Conservation (phyloP, 768 basidiomycete genomes). For the Tylopilus sp. region DNA sequence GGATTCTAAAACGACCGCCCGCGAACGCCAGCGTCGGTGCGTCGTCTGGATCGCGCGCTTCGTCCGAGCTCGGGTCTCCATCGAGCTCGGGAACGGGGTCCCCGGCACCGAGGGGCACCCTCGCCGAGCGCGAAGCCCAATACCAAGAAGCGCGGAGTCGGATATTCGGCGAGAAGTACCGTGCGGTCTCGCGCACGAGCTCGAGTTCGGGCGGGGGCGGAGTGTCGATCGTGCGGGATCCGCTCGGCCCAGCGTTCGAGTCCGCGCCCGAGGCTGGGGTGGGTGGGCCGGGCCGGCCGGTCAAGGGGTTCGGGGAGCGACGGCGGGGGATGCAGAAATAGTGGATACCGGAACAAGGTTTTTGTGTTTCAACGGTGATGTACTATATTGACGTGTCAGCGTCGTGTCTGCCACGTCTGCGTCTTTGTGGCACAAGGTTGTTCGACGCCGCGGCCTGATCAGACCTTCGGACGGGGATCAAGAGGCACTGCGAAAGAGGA, state of each 20-base stretch:
- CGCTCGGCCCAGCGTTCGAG: constrained; percentile 29
- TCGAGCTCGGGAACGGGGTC: constrained; percentile 13
- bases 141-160: constrained; percentile 73
- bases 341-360: background rate
- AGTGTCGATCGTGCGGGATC: constrained; percentile 29
- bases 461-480: background rate
- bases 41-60: constrained; percentile 7
- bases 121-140: constrained; percentile 66
- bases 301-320: constrained; percentile 30
- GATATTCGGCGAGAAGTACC: constrained; percentile 51
- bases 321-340: constrained; percentile 12
- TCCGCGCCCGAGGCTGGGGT: background rate
- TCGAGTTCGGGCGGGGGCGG: background rate
- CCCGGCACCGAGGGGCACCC: constrained; percentile 26
- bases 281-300: background rate
- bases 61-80: constrained; percentile 12
- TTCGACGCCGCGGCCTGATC: too few relatives aligned
- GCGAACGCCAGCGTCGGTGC: background rate
- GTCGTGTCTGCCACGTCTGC: background rate
- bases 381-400: background rate
- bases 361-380: background rate
- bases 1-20: constrained; percentile 71
- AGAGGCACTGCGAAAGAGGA: background rate
- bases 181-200: background rate
- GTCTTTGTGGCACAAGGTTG: too few relatives aligned